Base-by-base conservation (phyloP, 2,329 filamentous ascomycete species). In the Penicillium sp. region DNA sequence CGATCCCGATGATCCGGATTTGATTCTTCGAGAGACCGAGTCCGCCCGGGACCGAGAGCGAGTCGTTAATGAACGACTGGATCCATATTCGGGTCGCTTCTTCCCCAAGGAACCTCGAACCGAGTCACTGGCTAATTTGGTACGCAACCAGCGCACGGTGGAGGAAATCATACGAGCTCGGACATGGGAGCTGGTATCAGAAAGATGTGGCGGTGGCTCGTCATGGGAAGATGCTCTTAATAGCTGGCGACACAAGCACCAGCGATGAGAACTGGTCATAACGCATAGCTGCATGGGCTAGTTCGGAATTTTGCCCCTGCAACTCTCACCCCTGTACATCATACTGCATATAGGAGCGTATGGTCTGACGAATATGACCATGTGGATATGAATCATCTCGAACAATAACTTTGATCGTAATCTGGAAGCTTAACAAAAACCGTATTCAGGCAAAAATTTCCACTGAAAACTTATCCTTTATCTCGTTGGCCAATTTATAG, bases 11-110 rank as follows among this genome's bases (percentile, higher is more conserved):
- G 93, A 97, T 66, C 93, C 93, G 1, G 90, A 93, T 55, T 81
- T 86, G 26, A 78, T 90, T 0, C 68, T 90, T 19, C 81, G 90
- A 54, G 83, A 92, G 67, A 81, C 86, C 0, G 90, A 96, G 75
- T 85, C 86, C 53, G 84, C 87, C 57, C 85, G 81, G 66, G 86
- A 90, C 61, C 82, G 88, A 48, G 88, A 93, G 68, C 81, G 87
- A 52, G 81, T 93, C 0, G 87, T 98, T 4, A 86, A 98, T 72
- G 95, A 98, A 77, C 81, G 95, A 55, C 74, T 97, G 57, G 95
- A 99, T 78, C 95, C 95, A 2, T 99, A 99, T 72, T 93, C 90
- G 10, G 89, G 82, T 7, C 81, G 93, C 25, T 96, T 91, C 72
- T 93, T 93, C 87, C 75, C 75, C 7, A 68, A 67, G 19, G 92